These are phyloP conservation scores for Hymenoscyphus scutula DNA, from an alignment of 2,329 filamentous ascomycete species.

Conservation along the genomic window DNA sequence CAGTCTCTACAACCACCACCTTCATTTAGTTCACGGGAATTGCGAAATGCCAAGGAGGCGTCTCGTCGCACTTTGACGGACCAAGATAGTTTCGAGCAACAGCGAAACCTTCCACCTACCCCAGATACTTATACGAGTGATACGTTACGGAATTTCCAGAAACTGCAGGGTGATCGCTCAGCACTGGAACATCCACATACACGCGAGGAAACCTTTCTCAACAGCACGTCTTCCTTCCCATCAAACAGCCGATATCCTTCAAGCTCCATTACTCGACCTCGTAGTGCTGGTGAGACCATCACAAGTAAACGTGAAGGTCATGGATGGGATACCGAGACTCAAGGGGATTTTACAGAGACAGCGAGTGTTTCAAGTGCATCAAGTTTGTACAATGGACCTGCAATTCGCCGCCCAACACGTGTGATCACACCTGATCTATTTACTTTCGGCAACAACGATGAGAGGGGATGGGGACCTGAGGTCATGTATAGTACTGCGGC, in stretches of 20 bases:
- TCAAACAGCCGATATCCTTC: slow-evolving; percentile 25
- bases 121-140: slow-evolving; percentile 38
- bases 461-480: slow-evolving; percentile 29
- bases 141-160: slow-evolving; percentile 45
- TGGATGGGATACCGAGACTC: slow-evolving; percentile 37
- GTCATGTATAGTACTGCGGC: slow-evolving; percentile 27
- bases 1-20: slow-evolving; percentile 20
- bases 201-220: slow-evolving; percentile 23
- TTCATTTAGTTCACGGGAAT: slow-evolving; percentile 12
- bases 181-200: slow-evolving; percentile 28
- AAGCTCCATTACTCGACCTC: slow-evolving; percentile 29
- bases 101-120: slow-evolving; percentile 35
- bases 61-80: slow-evolving; percentile 21
- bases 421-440: slow-evolving; percentile 21
- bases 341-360: slow-evolving; percentile 32
- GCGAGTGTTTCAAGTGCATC: slow-evolving; percentile 26
- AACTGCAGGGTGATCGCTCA: slow-evolving; percentile 46
- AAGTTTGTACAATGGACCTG: slow-evolving; percentile 24
- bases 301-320: slow-evolving; percentile 36
- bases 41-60: slow-evolving; percentile 14
- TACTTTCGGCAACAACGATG: slow-evolving; percentile 14
- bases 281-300: slow-evolving; percentile 36
- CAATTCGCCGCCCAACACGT: slow-evolving; percentile 12
- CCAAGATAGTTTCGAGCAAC: slow-evolving; percentile 39
- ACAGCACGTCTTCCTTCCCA: slow-evolving; percentile 25